A percentile compares a stretch with the other conserved stretches of the same genome.
Conservation (phyloP, 192 early-diverging fungal species). For the Phlyctochytrium arcticum region DNA sequence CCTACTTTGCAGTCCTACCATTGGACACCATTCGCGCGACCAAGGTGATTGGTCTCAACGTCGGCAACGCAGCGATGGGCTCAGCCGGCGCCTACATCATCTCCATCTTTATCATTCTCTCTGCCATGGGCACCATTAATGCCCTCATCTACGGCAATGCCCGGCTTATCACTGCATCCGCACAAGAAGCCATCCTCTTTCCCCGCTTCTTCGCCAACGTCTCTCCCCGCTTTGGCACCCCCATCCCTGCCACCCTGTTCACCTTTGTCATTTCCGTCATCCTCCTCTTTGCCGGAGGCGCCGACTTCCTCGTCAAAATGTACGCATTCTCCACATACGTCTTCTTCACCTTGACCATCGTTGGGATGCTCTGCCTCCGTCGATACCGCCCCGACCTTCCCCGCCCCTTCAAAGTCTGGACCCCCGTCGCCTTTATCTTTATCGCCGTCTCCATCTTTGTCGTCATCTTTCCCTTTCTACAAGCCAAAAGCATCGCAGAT, state of each 20-base stretch:
- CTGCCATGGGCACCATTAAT: neutral
- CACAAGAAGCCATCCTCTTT: neutral
- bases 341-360: neutral
- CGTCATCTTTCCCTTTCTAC: neutral
- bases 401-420: neutral
- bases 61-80: neutral
- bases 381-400: neutral
- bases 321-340: constrained; percentile 3
- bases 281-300: neutral
- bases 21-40: neutral
- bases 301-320: constrained; percentile 1
- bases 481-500: neutral
- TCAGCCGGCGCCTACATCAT: neutral
- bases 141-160: neutral
- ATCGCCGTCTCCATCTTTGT: neutral
- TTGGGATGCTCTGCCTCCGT: neutral
- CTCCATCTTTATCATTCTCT: neutral
- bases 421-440: neutral
- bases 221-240: neutral
- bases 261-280: neutral
- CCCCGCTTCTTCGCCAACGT: neutral
- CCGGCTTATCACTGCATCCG: neutral
- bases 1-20: neutral
- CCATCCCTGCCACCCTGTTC: neutral
- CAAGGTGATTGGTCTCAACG: neutral